Base-by-base conservation (phyloP, 345 rosid genomes). In the Pseudoturritis turrita region DNA sequence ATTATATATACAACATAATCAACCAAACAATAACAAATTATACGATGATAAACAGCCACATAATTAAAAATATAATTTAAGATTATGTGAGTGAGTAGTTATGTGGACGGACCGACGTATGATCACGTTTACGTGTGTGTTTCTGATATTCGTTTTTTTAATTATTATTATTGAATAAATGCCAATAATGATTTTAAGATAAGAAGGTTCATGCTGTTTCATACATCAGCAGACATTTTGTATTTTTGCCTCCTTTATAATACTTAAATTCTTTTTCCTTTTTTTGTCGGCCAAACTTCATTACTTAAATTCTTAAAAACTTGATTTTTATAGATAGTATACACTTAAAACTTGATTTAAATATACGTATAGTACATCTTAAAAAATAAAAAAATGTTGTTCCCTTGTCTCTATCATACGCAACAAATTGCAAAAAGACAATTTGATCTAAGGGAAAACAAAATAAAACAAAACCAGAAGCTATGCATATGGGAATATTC, bases 51-150 rank as follows among this genome's bases (percentile, higher is more conserved):
- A 51, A 62, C 13, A 72, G 57, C 57, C 39, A 57, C 73, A 66
- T 74, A 36, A 28, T 66, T 66, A 59, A 41, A 26, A 18, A 0
- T 64, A 18, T 26, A 39, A 10, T 17, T 25, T 25, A 40, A 52
- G 26, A 17, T 54, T 40, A 68, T 53, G 72, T 29, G 47, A 51
- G 17, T 58, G 73, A 43, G 63, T 67, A 52, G 62, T 51, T 74
- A 59, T 40, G 60, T 68, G 68, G 73, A 51, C 9, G 63, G 73
- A 60, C 73, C 63, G 73, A 74, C 73, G 69, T 59, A 67, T 68
- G 78, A 51, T 75, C 78, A 68, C 78, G 73, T 68, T 75, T 67
- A 75, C 73, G 73, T 68, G 68, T 65, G 77, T 41, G 55, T 22
- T 58, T 67, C 61, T 6, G n/a, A 50, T 62, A 28, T 61, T 8